Conservation (phyloP, 2,329 filamentous ascomycete genomes). For the Calonectria hawksworthii region DNA sequence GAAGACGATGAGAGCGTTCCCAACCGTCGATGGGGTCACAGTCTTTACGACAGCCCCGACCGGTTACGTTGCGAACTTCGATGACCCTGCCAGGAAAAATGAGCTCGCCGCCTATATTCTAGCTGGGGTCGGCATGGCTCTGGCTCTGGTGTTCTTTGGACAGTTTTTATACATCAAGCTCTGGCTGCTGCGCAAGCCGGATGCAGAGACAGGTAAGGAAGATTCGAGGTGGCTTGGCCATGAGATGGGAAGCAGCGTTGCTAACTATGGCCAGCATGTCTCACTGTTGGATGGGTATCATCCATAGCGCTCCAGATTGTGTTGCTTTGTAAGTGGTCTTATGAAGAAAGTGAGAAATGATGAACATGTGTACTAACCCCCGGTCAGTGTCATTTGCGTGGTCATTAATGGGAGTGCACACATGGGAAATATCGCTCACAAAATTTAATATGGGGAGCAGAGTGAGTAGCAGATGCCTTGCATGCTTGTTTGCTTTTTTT, state of each 20-base stretch:
- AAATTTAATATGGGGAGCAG: slow-evolving; percentile 34
- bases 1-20: slow-evolving; percentile 31
- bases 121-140: slow-evolving; percentile 34
- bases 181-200: slow-evolving; percentile 35
- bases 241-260: neutral
- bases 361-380: neutral
- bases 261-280: slow-evolving; percentile 31
- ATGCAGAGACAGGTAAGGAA: slow-evolving; percentile 38
- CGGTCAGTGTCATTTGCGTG: slow-evolving; percentile 29
- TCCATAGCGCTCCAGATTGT: slow-evolving; percentile 37
- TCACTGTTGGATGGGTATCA: slow-evolving; percentile 38
- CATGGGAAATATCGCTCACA: slow-evolving; percentile 47
- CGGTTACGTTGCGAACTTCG: slow-evolving; percentile 52
- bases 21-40: slow-evolving; percentile 33
- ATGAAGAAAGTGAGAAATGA: neutral
- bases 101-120: slow-evolving; percentile 38
- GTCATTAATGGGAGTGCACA: slow-evolving; percentile 45
- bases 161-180: slow-evolving; percentile 46
- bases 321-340: slow-evolving; percentile 32
- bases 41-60: slow-evolving; percentile 43
- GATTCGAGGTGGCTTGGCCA: neutral
- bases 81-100: slow-evolving; percentile 45
- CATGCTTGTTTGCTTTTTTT: slow-evolving; percentile 15
- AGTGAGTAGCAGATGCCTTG: slow-evolving; percentile 18
- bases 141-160: slow-evolving; percentile 40